A percentile compares a stretch with the other conserved stretches of the same genome.
phyloP scores from a whole-genome alignment of 2,329 filamentous ascomycete species.

The Aureobasidium namibiae region DNA sequence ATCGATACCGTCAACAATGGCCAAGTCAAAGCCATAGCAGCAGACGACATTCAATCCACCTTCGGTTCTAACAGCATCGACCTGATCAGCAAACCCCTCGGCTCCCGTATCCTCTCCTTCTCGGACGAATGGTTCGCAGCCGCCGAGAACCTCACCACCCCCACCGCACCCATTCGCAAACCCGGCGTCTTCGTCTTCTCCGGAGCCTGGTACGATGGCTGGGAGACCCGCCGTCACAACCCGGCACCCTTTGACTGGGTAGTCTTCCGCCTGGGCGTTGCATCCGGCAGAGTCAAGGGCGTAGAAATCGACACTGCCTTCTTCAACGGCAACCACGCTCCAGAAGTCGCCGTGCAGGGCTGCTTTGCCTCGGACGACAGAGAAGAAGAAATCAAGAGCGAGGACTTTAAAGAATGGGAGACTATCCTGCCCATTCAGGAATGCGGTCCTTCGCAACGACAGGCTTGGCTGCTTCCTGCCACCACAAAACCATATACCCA shows the following conservation, averaged over 20 bases:
- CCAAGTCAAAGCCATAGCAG: conserved; percentile 11
- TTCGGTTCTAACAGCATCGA: conserved; percentile 50
- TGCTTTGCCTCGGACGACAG: conserved; percentile 57
- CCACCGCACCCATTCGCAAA: conserved; percentile 47
- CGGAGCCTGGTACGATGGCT: conserved; percentile 58
- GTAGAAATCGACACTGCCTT: conserved; percentile 74
- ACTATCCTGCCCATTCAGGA: conserved; percentile 61
- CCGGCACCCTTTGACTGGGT: conserved; percentile 51
- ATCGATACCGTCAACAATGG: conserved; percentile 9
- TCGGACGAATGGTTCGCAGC: conserved; percentile 56
- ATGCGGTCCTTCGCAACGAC: conserved; percentile 65
- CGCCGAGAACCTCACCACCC: conserved; percentile 51
- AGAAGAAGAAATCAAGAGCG: conserved; percentile 51
- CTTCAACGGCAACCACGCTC: conserved; percentile 77
- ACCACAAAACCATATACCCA: conserved; percentile 66
- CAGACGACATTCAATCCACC: conserved; percentile 39
- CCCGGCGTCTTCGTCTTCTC: conserved; percentile 52
- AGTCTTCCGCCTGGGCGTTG: conserved; percentile 50
- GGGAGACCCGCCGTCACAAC: conserved; percentile 57
- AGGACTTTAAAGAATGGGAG: conserved; percentile 50
- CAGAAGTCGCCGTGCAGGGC: conserved; percentile 69
- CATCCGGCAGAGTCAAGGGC: conserved; percentile 63
- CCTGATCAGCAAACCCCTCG: conserved; percentile 44
- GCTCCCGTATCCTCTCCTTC: conserved; percentile 46
- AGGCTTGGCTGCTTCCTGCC: conserved; percentile 59